Evolutionary conservation across 352 stramenopile genomes (phyloP).

Genomic region (Phytopythium delawarense): DNA sequence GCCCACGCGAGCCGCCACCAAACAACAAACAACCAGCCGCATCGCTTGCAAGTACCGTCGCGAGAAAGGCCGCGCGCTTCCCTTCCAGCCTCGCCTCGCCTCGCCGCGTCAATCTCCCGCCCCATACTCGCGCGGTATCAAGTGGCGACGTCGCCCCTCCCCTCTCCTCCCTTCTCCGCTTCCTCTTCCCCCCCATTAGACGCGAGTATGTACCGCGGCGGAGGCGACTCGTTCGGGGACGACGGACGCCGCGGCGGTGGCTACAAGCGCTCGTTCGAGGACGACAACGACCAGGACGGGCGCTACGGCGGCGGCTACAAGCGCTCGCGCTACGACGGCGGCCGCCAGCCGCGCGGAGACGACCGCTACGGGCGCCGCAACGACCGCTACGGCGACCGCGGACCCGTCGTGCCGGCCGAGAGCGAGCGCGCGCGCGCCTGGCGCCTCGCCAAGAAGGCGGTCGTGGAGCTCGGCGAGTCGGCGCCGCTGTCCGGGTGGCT

Average conservation of each 20-base stretch:
- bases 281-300: constrained; percentile 26
- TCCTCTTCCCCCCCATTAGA: not conserved
- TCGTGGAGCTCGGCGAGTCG: constrained; percentile 65
- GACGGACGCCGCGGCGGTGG: constrained; percentile 25
- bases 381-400: constrained; percentile 20
- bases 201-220: constrained; percentile 8
- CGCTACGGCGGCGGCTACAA: constrained; percentile 46
- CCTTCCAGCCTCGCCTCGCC: not conserved
- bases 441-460: constrained; percentile 68
- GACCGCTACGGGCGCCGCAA: constrained; percentile 28
- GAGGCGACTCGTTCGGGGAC: constrained; percentile 10
- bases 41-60: not conserved
- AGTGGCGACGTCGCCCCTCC: not conserved
- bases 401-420: constrained; percentile 21
- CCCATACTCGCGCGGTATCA: not conserved
- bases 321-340: constrained; percentile 47
- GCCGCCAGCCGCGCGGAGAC: constrained; percentile 18
- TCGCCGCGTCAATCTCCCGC: not conserved
- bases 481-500: constrained; percentile 27
- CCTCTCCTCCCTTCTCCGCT: not conserved
- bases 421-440: constrained; percentile 65
- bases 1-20: not conserved
- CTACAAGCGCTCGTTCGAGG: constrained; percentile 64
- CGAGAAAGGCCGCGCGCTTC: not conserved
- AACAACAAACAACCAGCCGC: not conserved